Evolutionary conservation across 1,284 basidiomycete species (phyloP).

Genomic region (Fomitopsis schrenkii): DNA sequence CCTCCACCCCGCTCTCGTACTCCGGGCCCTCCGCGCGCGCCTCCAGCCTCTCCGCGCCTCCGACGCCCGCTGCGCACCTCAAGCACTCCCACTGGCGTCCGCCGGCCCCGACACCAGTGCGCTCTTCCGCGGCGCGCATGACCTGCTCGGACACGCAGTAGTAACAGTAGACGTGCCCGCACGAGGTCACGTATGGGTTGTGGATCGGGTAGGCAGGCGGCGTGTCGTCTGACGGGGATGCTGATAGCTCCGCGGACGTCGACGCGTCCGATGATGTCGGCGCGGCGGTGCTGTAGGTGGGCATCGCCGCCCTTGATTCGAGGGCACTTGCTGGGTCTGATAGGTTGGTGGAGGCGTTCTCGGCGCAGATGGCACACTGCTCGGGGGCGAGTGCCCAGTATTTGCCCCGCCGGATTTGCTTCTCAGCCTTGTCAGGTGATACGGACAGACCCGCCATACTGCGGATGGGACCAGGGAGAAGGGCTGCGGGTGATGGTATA

Average conservation of each 20-base stretch:
- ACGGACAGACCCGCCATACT: constrained; percentile 13
- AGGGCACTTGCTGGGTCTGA: constrained; percentile 50
- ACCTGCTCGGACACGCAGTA: constrained; percentile 82
- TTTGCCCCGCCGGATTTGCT: constrained; percentile 39
- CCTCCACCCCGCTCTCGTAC: constrained; percentile 25
- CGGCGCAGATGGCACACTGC: constrained; percentile 78
- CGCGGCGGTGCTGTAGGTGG: constrained; percentile 13
- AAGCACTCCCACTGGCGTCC: constrained; percentile 72
- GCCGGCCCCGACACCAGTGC: constrained; percentile 38
- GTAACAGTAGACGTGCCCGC: constrained; percentile 85
- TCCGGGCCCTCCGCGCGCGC: constrained; percentile 33
- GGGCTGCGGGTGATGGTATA: constrained; percentile 29
- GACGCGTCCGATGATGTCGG: not conserved
- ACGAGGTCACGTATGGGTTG: constrained; percentile 72
- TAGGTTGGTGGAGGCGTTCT: constrained; percentile 62
- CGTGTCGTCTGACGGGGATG: constrained; percentile 25
- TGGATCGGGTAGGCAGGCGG: constrained; percentile 60
- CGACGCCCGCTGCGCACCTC: constrained; percentile 63
- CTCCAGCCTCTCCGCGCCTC: constrained; percentile 46
- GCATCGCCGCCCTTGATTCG: constrained; percentile 31
- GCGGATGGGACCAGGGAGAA: constrained; percentile 31
- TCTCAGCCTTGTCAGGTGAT: constrained; percentile 19
- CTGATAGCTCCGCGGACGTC: not conserved
- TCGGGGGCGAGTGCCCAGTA: constrained; percentile 60
- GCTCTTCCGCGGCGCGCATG: constrained; percentile 67